Evolutionary conservation across 495 filamentous ascomycete genomes (phyloP).

Genomic region (Daldinia bambusicola): DNA sequence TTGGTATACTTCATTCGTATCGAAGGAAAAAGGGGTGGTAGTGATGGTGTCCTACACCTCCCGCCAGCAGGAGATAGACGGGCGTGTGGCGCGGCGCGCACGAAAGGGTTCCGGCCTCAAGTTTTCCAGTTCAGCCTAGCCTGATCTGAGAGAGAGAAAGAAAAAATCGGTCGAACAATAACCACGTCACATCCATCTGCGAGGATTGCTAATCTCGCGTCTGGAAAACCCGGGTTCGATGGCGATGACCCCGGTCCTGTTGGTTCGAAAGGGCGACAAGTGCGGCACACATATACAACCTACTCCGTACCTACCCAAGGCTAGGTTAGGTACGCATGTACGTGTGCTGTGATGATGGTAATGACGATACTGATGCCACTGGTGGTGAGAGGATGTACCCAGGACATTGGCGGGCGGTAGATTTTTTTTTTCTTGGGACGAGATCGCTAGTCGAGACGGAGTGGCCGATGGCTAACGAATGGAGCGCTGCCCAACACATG

Average conservation of each 20-base stretch:
- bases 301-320: too few species aligned
- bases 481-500: conserved; percentile 22
- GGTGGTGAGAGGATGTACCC: background rate
- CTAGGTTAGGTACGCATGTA: background rate
- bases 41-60: background rate
- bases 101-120: background rate
- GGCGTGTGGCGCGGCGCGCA: conserved; percentile 6
- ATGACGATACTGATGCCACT: background rate
- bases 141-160: background rate
- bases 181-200: conserved; percentile 17
- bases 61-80: background rate
- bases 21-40: conserved; percentile 12
- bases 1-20: conserved; percentile 21
- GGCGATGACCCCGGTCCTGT: background rate
- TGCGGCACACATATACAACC: background rate
- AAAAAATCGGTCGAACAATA: conserved; percentile 5
- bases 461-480: conserved; percentile 15
- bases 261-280: conserved; percentile 7
- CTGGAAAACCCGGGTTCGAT: conserved; percentile 13
- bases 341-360: background rate
- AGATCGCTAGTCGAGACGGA: conserved; percentile 10
- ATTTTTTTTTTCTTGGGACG: background rate
- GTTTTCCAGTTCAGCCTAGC: background rate
- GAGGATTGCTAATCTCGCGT: conserved; percentile 15
- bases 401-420: conserved; percentile 1